Evolutionary conservation across 345 rosid species (phyloP).

Genomic region (Pugionium dolabratum): DNA sequence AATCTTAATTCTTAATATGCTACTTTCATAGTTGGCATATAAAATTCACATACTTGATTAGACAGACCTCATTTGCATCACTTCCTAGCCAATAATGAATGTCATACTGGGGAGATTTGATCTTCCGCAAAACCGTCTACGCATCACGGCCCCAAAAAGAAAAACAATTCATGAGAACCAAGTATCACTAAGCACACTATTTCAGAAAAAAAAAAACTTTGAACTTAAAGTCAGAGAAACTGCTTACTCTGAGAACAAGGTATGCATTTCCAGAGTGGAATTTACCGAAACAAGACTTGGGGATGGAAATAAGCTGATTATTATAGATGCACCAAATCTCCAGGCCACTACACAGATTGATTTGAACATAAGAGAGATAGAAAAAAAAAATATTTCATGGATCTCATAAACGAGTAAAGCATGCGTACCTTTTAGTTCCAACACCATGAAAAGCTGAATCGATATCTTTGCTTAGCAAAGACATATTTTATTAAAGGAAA

Average conservation of each 20-base stretch:
- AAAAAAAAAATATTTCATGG: not conserved
- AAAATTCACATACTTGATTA: no score
- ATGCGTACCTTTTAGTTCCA: constrained; percentile 62
- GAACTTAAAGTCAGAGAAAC: not conserved
- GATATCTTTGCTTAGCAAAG: constrained; percentile 43
- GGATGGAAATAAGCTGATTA: constrained; percentile 51
- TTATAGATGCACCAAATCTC: constrained; percentile 80
- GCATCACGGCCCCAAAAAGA: constrained; percentile 9
- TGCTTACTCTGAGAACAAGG: constrained; percentile 61
- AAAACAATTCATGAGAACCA: not conserved
- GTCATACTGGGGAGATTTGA: constrained; percentile 56
- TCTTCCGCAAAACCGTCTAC: constrained; percentile 63
- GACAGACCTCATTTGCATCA: constrained; percentile 51
- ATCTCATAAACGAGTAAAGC: not conserved
- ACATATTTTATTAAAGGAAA: constrained; percentile 44
- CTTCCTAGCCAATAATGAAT: constrained; percentile 88
- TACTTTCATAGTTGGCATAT: not conserved
- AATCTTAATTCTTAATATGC: constrained; percentile 10
- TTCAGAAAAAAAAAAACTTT: not conserved
- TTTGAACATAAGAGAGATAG: constrained; percentile 25
- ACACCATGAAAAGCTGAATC: constrained; percentile 62
- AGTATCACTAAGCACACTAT: not conserved
- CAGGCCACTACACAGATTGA: constrained; percentile 51
- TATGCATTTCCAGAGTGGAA: constrained; percentile 74
- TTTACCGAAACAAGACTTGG: constrained; percentile 64